Percentiles rank a stretch among this genome's conserved stretches.
These are phyloP conservation scores for Xanthoceras sorbifolium DNA, from an alignment of 345 rosid genomes.

Conservation along the genomic window DNA sequence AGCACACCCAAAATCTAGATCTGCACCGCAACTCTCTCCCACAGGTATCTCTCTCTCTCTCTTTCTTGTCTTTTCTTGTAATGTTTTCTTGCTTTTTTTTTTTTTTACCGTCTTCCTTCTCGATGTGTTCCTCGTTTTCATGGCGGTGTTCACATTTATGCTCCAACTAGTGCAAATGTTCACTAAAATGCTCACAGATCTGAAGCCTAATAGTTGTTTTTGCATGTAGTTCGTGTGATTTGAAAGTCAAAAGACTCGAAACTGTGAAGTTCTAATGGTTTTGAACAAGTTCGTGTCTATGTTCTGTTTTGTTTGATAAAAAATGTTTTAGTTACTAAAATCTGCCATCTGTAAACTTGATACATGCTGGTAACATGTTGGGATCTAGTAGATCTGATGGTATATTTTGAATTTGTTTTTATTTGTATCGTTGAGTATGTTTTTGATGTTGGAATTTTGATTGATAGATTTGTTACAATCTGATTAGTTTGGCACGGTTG, in stretches of 20 bases:
- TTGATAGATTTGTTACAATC: background rate
- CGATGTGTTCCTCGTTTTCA: background rate
- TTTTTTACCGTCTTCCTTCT: background rate
- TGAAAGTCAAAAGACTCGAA: conserved; percentile 20
- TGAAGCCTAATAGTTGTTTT: conserved; percentile 2
- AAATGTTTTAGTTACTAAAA: background rate
- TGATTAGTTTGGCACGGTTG: background rate
- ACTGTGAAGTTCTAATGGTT: background rate
- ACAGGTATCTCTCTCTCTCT: conserved; percentile 14
- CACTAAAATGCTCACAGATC: conserved; percentile 22
- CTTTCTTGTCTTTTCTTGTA: background rate
- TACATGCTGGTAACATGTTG: too few species aligned
- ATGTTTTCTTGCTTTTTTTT: background rate
- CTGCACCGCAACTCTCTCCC: conserved; percentile 9
- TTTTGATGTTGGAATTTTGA: background rate
- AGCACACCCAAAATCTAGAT: conserved; percentile 10
- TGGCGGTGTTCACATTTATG: background rate
- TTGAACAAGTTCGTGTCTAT: background rate
- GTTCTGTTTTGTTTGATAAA: background rate
- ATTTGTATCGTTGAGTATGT: background rate
- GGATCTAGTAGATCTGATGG: conserved; percentile 20
- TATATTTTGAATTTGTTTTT: background rate
- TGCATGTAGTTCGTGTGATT: background rate
- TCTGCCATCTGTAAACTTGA: background rate
- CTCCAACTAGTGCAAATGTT: background rate